Evolutionary conservation across 768 basidiomycete species (phyloP).

Genomic region (Tulasnella sp.): DNA sequence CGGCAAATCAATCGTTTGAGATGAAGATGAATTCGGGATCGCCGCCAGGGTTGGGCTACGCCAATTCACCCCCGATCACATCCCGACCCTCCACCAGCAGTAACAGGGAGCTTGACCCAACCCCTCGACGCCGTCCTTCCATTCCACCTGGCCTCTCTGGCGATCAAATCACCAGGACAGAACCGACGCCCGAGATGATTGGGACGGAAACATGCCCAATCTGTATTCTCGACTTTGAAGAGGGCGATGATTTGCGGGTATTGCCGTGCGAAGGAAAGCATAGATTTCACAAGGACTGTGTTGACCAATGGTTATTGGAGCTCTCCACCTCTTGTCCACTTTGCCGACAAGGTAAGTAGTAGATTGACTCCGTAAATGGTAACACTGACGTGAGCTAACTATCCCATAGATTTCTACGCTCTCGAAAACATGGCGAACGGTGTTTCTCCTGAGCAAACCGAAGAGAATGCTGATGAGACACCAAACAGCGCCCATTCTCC

Average conservation of each 20-base stretch:
- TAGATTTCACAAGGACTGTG: conserved; percentile 79
- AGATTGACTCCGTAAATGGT: background rate
- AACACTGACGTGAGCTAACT: background rate
- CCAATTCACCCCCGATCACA: too few species aligned
- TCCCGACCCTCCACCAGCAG: too few species aligned
- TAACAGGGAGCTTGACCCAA: too few species aligned
- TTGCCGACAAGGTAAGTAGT: conserved; percentile 67
- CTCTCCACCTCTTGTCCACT: conserved; percentile 86
- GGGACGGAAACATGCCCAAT: conserved; percentile 88
- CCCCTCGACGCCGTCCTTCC: background rate
- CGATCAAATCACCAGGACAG: conserved; percentile 33
- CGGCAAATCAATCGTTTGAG: too few species aligned
- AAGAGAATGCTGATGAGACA: background rate
- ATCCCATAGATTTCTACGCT: conserved; percentile 6
- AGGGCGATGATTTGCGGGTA: conserved; percentile 83
- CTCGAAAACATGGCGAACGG: conserved; percentile 13
- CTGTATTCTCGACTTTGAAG: conserved; percentile 88
- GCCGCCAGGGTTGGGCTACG: too few species aligned
- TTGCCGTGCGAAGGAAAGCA: conserved; percentile 89
- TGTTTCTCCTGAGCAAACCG: conserved; percentile 3
- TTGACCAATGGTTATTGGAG: conserved; percentile 88
- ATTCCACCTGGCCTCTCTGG: conserved; percentile 20
- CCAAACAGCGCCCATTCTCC: background rate
- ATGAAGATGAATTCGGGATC: too few species aligned
- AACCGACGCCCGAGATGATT: conserved; percentile 43